phyloP scores from a whole-genome alignment of 768 basidiomycete genomes.

The Pulveroboletus sp. region DNA sequence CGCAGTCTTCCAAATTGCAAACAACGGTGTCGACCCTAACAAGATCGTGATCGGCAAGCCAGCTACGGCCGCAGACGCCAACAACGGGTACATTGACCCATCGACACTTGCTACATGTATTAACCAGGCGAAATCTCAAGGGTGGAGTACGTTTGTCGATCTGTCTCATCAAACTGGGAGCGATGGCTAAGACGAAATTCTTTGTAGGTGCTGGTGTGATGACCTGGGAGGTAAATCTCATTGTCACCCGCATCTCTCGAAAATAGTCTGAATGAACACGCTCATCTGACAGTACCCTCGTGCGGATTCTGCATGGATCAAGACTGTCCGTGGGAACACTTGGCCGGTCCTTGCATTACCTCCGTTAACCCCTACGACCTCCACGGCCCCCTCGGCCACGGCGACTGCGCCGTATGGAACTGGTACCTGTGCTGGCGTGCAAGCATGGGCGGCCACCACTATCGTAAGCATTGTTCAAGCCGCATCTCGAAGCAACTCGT shows the following conservation, averaged over 20 bases:
- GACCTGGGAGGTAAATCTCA: slow-evolving; percentile 32
- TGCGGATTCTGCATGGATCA: slow-evolving; percentile 34
- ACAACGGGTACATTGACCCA: slow-evolving; percentile 53
- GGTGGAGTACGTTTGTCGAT: slow-evolving; percentile 11
- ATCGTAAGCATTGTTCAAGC: too few relatives aligned
- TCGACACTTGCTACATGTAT: slow-evolving; percentile 55
- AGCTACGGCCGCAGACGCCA: slow-evolving; percentile 43
- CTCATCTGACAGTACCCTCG: slow-evolving; percentile 30
- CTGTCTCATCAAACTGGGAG: neutral
- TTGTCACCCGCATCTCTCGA: neutral
- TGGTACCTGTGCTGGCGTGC: too few relatives aligned
- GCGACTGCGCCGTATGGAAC: too few relatives aligned
- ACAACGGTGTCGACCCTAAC: neutral
- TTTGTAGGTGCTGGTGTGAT: slow-evolving; percentile 36
- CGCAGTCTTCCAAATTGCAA: neutral
- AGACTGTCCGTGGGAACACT: slow-evolving; percentile 1
- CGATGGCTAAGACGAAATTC: neutral
- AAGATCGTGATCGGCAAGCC: slow-evolving; percentile 20
- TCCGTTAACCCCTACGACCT: too few relatives aligned
- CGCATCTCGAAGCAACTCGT: too few relatives aligned
- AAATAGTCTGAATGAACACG: neutral
- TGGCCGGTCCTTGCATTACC: too few relatives aligned
- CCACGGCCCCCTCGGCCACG: too few relatives aligned
- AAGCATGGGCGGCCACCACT: too few relatives aligned
- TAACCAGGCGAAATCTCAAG: slow-evolving; percentile 38